These are phyloP conservation scores for Kwoniella dejecticola DNA, from an alignment of 768 basidiomycete species.

Conservation along the genomic window DNA sequence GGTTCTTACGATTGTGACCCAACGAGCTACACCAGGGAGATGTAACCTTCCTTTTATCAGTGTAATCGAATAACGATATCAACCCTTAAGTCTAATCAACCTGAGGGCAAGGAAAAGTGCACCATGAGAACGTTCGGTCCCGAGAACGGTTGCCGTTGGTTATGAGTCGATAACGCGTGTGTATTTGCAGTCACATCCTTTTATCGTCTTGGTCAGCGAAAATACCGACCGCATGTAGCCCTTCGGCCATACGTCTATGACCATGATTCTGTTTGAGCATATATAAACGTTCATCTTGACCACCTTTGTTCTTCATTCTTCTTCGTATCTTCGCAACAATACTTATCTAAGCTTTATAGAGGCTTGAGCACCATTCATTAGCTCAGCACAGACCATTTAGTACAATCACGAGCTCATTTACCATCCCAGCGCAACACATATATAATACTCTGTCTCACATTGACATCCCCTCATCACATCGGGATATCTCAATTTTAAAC, in stretches of 20 bases:
- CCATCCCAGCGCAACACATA: background rate
- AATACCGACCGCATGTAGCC: background rate
- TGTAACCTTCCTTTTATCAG: no score
- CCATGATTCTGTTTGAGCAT: background rate
- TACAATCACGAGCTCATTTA: background rate
- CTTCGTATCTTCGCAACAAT: conserved; percentile 5
- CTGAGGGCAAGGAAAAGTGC: no score
- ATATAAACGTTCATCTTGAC: conserved; percentile 1
- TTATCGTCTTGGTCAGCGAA: background rate
- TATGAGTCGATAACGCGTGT: no score
- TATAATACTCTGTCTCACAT: background rate
- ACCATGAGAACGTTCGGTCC: no score
- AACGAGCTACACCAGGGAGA: no score
- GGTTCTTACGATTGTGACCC: no score
- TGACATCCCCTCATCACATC: background rate
- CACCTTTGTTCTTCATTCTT: background rate
- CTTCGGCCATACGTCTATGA: background rate
- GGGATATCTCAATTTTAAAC: background rate
- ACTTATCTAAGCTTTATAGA: background rate
- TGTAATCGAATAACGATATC: no score
- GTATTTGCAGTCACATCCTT: no score
- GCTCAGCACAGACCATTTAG: background rate
- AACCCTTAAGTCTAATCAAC: no score
- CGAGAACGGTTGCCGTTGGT: no score
- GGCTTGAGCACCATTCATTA: background rate